Evolutionary conservation across 176 grass and related monocot genomes (phyloP).

Genomic region (Pontederia crassipes): DNA sequence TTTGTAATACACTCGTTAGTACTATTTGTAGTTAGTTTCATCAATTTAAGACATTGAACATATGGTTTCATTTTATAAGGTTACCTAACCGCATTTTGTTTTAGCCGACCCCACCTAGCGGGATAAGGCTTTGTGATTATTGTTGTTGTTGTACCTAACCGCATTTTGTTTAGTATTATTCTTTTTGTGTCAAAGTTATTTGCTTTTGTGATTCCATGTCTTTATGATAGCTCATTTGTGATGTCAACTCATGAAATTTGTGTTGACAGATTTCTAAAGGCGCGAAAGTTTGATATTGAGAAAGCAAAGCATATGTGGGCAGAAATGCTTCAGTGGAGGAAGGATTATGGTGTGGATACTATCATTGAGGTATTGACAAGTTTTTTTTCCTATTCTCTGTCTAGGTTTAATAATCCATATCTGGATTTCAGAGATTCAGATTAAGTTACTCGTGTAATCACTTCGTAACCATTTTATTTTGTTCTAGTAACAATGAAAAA

Average conservation of each 20-base stretch:
- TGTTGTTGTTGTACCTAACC: no score
- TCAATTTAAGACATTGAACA: no score
- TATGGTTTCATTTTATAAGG: no score
- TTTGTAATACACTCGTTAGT: no score
- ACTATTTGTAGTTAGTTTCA: no score
- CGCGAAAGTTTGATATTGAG: conserved; percentile 71
- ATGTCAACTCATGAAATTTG: not conserved
- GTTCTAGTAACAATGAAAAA: no score
- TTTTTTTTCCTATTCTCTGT: conserved; percentile 1
- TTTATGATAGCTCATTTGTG: not conserved
- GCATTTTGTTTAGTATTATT: not conserved
- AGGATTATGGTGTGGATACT: conserved; percentile 57
- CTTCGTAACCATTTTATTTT: no score
- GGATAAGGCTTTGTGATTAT: no score
- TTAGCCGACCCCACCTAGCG: no score
- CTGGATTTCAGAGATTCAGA: no score
- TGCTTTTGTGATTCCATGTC: not conserved
- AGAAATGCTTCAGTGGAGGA: conserved; percentile 92
- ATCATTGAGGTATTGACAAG: conserved; percentile 38
- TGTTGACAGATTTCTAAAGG: conserved; percentile 66
- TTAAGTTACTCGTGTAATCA: no score
- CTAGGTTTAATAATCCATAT: no score
- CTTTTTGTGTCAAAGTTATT: not conserved
- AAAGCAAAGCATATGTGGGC: conserved; percentile 94
- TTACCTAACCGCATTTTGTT: not conserved